These are phyloP conservation scores for Amyloporia xantha DNA, from an alignment of 768 basidiomycete species.

Conservation along the genomic window DNA sequence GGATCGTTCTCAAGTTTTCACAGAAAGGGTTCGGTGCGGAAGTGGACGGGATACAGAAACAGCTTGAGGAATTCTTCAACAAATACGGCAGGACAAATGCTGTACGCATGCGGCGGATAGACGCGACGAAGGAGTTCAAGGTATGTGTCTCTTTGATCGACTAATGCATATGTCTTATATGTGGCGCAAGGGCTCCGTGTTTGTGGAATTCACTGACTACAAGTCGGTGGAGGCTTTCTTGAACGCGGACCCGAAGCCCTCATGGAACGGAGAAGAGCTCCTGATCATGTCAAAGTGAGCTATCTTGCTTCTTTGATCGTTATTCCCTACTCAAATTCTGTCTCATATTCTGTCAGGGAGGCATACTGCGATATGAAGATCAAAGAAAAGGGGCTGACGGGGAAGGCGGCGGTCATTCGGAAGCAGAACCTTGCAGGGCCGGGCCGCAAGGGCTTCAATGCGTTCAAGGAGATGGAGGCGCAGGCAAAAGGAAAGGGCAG, in stretches of 20 bases:
- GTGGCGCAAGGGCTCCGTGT: conserved; percentile 72
- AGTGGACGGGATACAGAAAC: conserved; percentile 54
- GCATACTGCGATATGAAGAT: conserved; percentile 95
- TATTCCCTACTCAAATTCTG: background rate
- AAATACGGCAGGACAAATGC: conserved; percentile 73
- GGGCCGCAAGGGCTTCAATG: conserved; percentile 60
- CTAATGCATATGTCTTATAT: background rate
- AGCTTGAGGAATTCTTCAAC: conserved; percentile 75
- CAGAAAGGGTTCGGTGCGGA: conserved; percentile 87
- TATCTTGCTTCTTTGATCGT: background rate
- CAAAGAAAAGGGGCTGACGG: conserved; percentile 84
- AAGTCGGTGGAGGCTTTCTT: conserved; percentile 68
- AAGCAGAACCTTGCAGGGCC: conserved; percentile 45
- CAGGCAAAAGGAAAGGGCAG: conserved; percentile 20
- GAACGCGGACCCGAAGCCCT: conserved; percentile 72
- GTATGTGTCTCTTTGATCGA: conserved; percentile 34
- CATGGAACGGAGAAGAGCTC: conserved; percentile 71
- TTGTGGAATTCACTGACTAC: conserved; percentile 78
- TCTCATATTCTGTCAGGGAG: conserved; percentile 38
- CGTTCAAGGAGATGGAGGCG: conserved; percentile 61
- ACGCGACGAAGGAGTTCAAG: conserved; percentile 84
- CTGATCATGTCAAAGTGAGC: conserved; percentile 84
- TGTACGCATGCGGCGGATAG: conserved; percentile 80
- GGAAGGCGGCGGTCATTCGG: conserved; percentile 57
- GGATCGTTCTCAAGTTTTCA: no score